phyloP scores from a whole-genome alignment of 768 basidiomycete species.

The Tubosaeta sp. region DNA sequence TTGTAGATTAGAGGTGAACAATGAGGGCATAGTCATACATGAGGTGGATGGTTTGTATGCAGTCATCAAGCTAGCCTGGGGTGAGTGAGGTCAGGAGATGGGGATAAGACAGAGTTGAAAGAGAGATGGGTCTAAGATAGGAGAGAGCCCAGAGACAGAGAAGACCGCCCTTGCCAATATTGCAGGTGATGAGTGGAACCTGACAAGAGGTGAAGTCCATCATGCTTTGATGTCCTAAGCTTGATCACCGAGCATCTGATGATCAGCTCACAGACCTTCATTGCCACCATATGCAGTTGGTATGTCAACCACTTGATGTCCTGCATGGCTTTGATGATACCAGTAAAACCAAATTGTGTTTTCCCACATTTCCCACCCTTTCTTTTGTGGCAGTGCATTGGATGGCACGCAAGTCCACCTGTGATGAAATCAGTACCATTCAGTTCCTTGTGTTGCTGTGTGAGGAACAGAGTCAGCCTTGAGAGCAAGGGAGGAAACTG shows the following conservation, averaged over 20 bases:
- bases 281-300: constrained; percentile 90
- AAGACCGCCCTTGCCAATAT: constrained; percentile 22
- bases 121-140: constrained; percentile 26
- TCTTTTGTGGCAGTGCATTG: constrained; percentile 80
- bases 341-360: constrained; percentile 75
- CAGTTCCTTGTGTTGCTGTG: constrained; percentile 90
- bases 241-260: constrained; percentile 85
- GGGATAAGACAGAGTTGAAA: constrained; percentile 23
- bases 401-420: constrained; percentile 97
- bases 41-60: constrained; percentile 39
- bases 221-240: constrained; percentile 95
- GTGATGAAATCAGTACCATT: constrained; percentile 89
- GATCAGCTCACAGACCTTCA: constrained; percentile 95
- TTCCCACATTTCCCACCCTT: constrained; percentile 54
- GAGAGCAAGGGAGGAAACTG: constrained; percentile 90
- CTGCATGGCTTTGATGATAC: constrained; percentile 92
- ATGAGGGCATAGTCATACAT: constrained; percentile 43
- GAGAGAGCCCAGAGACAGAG: constrained; percentile 37
- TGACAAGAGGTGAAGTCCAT: constrained; percentile 38
- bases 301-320: constrained; percentile 91
- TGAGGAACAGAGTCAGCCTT: constrained; percentile 84
- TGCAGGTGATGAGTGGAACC: constrained; percentile 38
- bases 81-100: background rate
- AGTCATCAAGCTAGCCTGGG: constrained; percentile 31
- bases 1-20: constrained; percentile 42